Base-by-base conservation (phyloP, 371 early-diverging fungal genomes). In the Rhizopus delemar region DNA sequence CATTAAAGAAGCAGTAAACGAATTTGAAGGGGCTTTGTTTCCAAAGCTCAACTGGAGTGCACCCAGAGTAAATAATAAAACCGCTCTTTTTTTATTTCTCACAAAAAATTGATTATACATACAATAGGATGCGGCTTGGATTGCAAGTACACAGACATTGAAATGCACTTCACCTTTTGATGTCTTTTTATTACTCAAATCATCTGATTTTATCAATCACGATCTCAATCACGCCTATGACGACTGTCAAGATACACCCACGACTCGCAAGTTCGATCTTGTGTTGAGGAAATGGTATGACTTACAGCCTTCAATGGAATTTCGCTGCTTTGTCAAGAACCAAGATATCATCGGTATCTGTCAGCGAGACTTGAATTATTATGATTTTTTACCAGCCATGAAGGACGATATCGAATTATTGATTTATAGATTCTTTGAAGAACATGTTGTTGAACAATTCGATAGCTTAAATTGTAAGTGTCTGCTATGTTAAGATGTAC, bases 21-120 rank as follows among this genome's bases (percentile, higher is more conserved):
- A 82, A 31, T 82, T 91, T 31, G 94, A 90, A 34, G 94, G 93
- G 3, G 84, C 80, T 29, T 92, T 92, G 13, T 93, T 98, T 65
- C 95, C 96, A 12, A 94, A 96, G 50, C 82, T 96, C 57, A 93
- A 91, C 67, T 98, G 98, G 98, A 90, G 91, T 46, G 87, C 93
- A 4, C 98, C 98, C 2, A 86, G 89, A 54, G 89, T 85, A 73
- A 57, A 64, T 29, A 35, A n/a, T 3, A 7, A 35, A 8, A 11
- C 8, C 8, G 33, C 16, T 3, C 6, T 33, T 39, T 39, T 8
- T 12, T 39, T 34, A 46, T 38, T 3, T 29, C 8, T 8, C 1
- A 29, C 31, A 28, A 35, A 31, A 51, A 11, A 32, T 32, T 9
- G 39, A 11, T 52, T 8, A 13, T 16, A 16, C 5, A 12, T 36